Percentiles rank a stretch among this genome's conserved stretches.
These are phyloP conservation scores for Triticum aestivum DNA, from an alignment of 176 grass and related monocot species.

Conservation along the genomic window DNA sequence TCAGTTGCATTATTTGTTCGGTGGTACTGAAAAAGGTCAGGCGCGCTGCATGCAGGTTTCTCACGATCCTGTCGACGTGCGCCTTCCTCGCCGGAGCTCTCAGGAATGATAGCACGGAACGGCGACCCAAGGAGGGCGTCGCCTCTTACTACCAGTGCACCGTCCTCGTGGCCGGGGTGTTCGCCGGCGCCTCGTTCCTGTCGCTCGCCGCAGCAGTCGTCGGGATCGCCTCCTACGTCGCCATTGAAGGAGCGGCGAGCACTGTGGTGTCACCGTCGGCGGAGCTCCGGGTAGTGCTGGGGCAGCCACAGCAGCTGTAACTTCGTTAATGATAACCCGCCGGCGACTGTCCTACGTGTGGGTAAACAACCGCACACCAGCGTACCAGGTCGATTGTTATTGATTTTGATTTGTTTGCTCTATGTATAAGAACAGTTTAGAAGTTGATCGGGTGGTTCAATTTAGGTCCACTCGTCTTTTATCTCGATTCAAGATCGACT, in stretches of 20 bases:
- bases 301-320: too few species aligned
- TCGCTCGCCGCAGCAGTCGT: not conserved
- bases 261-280: not conserved
- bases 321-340: too few species aligned
- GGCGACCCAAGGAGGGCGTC: not conserved
- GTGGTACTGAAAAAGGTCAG: too few species aligned
- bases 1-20: too few species aligned
- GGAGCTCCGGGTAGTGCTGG: not conserved
- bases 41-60: not conserved
- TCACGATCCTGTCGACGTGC: not conserved
- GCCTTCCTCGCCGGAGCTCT: conserved; percentile 7
- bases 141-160: not conserved
- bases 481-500: too few species aligned
- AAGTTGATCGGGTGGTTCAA: too few species aligned
- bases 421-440: too few species aligned
- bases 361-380: too few species aligned
- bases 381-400: too few species aligned
- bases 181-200: not conserved
- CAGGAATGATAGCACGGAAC: not conserved
- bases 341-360: too few species aligned
- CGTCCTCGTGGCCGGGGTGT: conserved; percentile 9
- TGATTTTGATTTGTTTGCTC: too few species aligned
- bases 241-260: not conserved
- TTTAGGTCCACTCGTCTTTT: too few species aligned
- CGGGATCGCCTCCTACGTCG: conserved; percentile 22